A percentile compares a stretch with the other conserved stretches of the same genome.
These are phyloP conservation scores for Trichoderma sp. DNA, from an alignment of 2,329 filamentous ascomycete genomes.

Conservation along the genomic window DNA sequence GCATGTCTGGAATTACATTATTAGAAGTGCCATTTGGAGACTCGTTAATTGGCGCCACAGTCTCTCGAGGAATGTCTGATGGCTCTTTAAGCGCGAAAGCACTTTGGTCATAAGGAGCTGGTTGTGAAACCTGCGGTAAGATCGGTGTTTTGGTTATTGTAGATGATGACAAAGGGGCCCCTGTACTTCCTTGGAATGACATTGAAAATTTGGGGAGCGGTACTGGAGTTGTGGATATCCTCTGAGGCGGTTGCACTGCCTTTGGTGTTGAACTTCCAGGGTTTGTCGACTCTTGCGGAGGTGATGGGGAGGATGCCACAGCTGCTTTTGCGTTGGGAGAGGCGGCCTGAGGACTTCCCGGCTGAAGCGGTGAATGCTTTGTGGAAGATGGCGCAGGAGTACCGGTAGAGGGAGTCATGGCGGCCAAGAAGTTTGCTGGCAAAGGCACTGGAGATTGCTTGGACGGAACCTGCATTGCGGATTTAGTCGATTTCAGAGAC, in stretches of 20 bases:
- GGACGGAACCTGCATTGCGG: slow-evolving; percentile 36
- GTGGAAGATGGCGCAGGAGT: slow-evolving; percentile 24
- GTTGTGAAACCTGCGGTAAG: not conserved
- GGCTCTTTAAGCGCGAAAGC: not conserved
- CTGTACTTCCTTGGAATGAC: not conserved
- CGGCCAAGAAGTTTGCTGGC: slow-evolving; percentile 46
- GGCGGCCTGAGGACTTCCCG: slow-evolving; percentile 1
- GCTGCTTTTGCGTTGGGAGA: slow-evolving; percentile 16
- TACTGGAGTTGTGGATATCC: slow-evolving; percentile 35
- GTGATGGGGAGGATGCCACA: slow-evolving; percentile 7
- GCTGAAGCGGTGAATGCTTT: slow-evolving; percentile 24
- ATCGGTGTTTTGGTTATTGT: not conserved
- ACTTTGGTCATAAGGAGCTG: not conserved
- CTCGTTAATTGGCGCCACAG: not conserved
- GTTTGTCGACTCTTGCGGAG: not conserved
- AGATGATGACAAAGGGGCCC: not conserved
- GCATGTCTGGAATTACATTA: not conserved
- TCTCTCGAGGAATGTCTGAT: not conserved
- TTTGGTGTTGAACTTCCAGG: not conserved
- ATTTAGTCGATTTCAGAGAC: slow-evolving; percentile 33
- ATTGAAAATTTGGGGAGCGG: slow-evolving; percentile 34
- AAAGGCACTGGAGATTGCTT: slow-evolving; percentile 49
- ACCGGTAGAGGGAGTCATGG: slow-evolving; percentile 37
- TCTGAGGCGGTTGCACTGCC: slow-evolving; percentile 9
- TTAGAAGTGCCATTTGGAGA: not conserved